Percentiles rank a stretch among this genome's conserved stretches.
Conservation (phyloP, 345 rosid species). For the Rhodamnia rubescens region DNA sequence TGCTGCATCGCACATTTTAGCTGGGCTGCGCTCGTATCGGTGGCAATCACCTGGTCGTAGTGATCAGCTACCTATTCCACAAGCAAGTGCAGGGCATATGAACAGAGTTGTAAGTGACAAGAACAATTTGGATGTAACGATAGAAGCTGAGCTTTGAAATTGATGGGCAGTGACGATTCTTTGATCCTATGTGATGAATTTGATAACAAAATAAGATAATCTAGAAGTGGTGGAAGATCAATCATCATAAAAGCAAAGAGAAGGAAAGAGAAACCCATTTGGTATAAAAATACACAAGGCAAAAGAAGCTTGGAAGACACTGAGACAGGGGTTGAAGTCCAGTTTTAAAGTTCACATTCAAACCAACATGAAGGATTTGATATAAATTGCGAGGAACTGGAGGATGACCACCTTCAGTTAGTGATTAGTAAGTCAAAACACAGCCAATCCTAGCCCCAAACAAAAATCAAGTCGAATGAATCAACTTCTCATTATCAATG, state of each 20-base stretch:
- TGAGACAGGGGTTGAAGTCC: background rate
- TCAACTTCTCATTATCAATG: background rate
- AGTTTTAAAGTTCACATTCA: background rate
- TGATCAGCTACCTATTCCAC: constrained; percentile 33
- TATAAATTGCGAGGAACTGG: background rate
- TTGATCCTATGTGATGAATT: too few species aligned
- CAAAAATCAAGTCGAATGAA: background rate
- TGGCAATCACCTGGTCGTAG: constrained; percentile 37
- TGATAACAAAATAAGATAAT: too few species aligned
- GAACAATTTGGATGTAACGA: background rate
- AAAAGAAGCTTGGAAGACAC: background rate
- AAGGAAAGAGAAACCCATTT: background rate
- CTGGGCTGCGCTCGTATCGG: constrained; percentile 33
- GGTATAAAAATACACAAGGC: background rate
- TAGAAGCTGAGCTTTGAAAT: background rate
- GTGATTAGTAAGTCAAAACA: background rate
- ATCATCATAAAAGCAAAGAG: background rate
- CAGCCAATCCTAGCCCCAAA: background rate
- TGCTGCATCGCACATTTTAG: constrained; percentile 27
- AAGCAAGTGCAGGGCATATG: background rate
- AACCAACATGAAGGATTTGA: background rate
- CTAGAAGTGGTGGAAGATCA: background rate
- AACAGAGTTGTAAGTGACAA: background rate
- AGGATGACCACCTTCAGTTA: background rate
- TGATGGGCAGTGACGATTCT: too few species aligned